Evolutionary conservation across 1,284 basidiomycete genomes (phyloP).

Genomic region (Phellinidium pouzarii): DNA sequence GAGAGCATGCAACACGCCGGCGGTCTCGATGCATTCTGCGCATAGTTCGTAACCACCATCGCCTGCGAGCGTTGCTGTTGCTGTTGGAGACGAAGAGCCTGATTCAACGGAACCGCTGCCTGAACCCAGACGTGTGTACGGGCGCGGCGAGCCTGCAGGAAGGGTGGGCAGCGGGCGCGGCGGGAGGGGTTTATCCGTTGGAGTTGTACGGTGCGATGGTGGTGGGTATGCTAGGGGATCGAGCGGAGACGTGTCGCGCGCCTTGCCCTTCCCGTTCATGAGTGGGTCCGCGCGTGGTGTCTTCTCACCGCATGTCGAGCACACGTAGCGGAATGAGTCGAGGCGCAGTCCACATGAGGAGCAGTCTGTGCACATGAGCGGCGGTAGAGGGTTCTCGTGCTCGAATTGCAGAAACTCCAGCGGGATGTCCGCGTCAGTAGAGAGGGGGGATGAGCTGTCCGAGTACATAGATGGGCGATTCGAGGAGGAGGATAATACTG

Average conservation of each 20-base stretch:
- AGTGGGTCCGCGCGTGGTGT: constrained; percentile 30
- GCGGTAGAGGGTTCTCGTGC: constrained; percentile 43
- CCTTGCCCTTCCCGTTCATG: constrained; percentile 33
- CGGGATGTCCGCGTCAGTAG: constrained; percentile 30
- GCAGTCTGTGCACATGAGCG: constrained; percentile 68
- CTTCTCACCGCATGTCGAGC: constrained; percentile 78
- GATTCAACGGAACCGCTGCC: constrained; percentile 14
- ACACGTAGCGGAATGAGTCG: constrained; percentile 80
- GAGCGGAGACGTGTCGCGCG: constrained; percentile 17
- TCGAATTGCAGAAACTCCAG: constrained; percentile 51
- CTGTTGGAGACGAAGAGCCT: constrained; percentile 11
- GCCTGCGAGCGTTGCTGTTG: constrained; percentile 19
- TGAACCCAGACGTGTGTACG: constrained; percentile 4
- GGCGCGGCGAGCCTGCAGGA: constrained; percentile 17
- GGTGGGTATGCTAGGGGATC: constrained; percentile 20
- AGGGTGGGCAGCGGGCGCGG: constrained; percentile 13
- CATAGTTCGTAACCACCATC: constrained; percentile 75
- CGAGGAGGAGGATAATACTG: constrained; percentile 20
- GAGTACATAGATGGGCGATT: constrained; percentile 18
- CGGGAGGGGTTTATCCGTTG: background rate
- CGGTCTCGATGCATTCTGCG: constrained; percentile 65
- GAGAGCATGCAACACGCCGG: constrained; percentile 72
- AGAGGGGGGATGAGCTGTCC: background rate
- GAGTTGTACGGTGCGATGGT: constrained; percentile 12
- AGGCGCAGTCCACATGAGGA: constrained; percentile 71